A percentile compares a stretch with the other conserved stretches of the same genome.
phyloP scores from a whole-genome alignment of 73 alveolate genomes.

The Paramecium tetraurelia region DNA sequence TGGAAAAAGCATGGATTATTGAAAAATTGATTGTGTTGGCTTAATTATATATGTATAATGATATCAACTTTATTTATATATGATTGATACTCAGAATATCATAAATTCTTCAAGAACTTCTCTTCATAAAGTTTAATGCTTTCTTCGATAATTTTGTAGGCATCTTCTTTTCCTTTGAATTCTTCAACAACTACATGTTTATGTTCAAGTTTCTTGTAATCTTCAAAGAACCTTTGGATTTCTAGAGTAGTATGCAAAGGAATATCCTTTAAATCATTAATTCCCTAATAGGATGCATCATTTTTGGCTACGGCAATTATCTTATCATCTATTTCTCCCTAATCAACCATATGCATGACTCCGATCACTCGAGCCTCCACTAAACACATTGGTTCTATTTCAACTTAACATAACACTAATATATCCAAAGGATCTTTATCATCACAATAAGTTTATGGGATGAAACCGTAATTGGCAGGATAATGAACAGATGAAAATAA shows the following conservation, averaged over 20 bases:
- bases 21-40: neutral
- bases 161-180: constrained; percentile 46
- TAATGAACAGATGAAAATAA: constrained; percentile 59
- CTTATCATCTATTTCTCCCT: constrained; percentile 60
- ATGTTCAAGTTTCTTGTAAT: constrained; percentile 56
- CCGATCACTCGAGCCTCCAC: constrained; percentile 56
- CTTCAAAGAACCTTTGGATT: constrained; percentile 62
- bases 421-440: constrained; percentile 64
- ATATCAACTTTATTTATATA: too few species aligned
- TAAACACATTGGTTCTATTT: constrained; percentile 60
- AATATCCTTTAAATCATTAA: constrained; percentile 35
- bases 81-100: neutral
- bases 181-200: constrained; percentile 52
- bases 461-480: constrained; percentile 66
- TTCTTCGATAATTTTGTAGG: neutral
- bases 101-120: constrained; percentile 23
- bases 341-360: constrained; percentile 56
- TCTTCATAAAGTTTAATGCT: constrained; percentile 49
- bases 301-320: constrained; percentile 46
- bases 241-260: neutral
- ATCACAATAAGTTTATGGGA: constrained; percentile 61
- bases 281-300: constrained; percentile 19
- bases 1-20: neutral
- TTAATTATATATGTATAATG: too few species aligned
- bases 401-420: constrained; percentile 42